These are phyloP conservation scores for Pseudoscleropodium purum DNA, from an alignment of 225 moss, liverwort and hornwort genomes.

Conservation along the genomic window DNA sequence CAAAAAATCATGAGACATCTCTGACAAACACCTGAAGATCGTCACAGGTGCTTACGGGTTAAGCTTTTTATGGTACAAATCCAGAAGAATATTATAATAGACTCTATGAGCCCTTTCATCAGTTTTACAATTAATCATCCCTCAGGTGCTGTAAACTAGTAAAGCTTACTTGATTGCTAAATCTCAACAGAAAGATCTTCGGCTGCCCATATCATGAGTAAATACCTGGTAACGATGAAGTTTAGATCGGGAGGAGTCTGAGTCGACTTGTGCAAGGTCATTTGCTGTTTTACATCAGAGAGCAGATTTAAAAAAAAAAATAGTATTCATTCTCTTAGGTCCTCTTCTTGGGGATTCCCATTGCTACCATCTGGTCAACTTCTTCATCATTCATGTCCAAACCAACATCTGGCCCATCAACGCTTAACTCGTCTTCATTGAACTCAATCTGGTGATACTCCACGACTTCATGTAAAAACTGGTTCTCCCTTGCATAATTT, in stretches of 20 bases:
- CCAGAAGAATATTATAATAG: constrained; percentile 10
- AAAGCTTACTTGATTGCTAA: neutral
- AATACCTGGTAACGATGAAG: neutral
- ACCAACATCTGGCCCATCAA: constrained; percentile 30
- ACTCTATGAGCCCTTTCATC: neutral
- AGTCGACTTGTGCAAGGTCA: neutral
- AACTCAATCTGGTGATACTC: constrained; percentile 81
- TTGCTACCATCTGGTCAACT: constrained; percentile 36
- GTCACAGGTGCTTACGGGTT: neutral
- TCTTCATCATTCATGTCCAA: constrained; percentile 41
- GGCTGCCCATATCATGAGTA: neutral
- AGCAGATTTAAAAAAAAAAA: neutral
- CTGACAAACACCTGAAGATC: neutral
- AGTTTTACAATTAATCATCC: neutral
- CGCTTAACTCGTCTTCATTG: constrained; percentile 41
- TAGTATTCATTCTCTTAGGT: neutral
- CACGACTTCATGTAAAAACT: constrained; percentile 88
- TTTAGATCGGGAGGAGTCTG: neutral
- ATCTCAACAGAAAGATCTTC: neutral
- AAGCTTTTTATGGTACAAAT: constrained; percentile 17
- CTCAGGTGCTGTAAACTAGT: neutral
- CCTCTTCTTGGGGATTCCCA: constrained; percentile 18
- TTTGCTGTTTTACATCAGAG: constrained; percentile 7
- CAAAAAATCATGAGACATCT: neutral
- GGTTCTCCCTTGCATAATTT: constrained; percentile 79